Evolutionary conservation across 352 stramenopile genomes (phyloP).

Genomic region (Phytophthora fragariaefolia): DNA sequence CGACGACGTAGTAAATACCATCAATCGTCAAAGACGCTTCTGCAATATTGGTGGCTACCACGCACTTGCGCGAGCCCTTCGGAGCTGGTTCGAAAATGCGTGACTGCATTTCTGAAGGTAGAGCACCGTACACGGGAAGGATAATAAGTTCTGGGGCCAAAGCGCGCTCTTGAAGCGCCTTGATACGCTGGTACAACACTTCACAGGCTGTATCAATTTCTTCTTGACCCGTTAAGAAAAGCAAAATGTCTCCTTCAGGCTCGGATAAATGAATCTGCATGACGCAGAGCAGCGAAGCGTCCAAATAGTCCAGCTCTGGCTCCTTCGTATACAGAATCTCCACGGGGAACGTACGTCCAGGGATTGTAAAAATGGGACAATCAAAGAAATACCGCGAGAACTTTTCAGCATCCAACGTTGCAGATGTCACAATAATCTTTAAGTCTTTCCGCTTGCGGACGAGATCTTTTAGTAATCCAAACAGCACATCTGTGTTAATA

Average conservation of each 20-base stretch:
- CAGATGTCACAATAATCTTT: conserved; percentile 92
- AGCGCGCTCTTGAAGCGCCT: conserved; percentile 93
- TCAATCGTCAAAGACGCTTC: conserved; percentile 99
- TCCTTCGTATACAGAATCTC: conserved; percentile 99
- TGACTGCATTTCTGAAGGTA: conserved; percentile 99
- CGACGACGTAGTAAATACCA: conserved; percentile 95
- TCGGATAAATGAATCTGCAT: conserved; percentile 99
- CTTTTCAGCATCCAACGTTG: conserved; percentile 98
- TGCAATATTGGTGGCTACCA: conserved; percentile 99
- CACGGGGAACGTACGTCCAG: conserved; percentile 97
- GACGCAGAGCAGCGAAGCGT: conserved; percentile 97
- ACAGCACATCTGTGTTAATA: conserved; percentile 99
- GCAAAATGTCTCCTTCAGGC: conserved; percentile 97
- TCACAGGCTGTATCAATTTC: conserved; percentile 99
- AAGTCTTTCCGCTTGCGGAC: conserved; percentile 87
- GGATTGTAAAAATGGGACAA: conserved; percentile 99
- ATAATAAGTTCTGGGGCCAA: conserved; percentile 98
- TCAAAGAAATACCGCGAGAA: conserved; percentile 98
- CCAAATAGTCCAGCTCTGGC: conserved; percentile 98
- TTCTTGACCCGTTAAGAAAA: conserved; percentile 99
- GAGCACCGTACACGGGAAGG: conserved; percentile 97
- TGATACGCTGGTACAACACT: conserved; percentile 98
- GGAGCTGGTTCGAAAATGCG: conserved; percentile 98
- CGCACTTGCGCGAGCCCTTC: conserved; percentile 96
- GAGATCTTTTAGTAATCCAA: conserved; percentile 94